Conservation (phyloP, 495 filamentous ascomycete genomes). For the Lasiosphaeria hispida region DNA sequence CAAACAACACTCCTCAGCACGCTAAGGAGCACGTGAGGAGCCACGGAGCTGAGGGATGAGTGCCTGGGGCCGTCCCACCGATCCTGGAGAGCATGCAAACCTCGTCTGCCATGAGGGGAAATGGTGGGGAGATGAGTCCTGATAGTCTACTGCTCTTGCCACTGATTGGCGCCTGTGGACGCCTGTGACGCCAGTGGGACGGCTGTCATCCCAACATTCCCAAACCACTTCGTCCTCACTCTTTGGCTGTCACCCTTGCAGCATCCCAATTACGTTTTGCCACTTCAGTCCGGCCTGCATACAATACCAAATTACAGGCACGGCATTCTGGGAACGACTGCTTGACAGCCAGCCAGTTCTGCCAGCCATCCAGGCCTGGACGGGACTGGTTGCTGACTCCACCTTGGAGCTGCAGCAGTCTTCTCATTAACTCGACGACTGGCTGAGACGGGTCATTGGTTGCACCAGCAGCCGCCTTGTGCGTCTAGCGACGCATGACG, state of each 20-base stretch:
- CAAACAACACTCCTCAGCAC: too few species aligned
- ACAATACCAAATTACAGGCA: conserved; percentile 6
- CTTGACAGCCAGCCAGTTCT: conserved; percentile 10
- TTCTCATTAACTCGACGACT: conserved; percentile 16
- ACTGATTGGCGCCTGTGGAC: conserved; percentile 22
- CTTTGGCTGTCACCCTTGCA: neutral
- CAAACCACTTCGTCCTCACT: conserved; percentile 5
- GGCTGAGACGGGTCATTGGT: conserved; percentile 22
- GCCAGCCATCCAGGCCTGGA: neutral
- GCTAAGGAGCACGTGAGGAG: too few species aligned
- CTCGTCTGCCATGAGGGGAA: neutral
- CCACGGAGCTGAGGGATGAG: too few species aligned
- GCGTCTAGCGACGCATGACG: conserved; percentile 24
- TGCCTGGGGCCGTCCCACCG: neutral
- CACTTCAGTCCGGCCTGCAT: conserved; percentile 11
- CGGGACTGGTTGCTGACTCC: conserved; percentile 11
- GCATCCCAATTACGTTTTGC: neutral
- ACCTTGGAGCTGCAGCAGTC: conserved; percentile 16
- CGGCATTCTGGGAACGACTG: conserved; percentile 2
- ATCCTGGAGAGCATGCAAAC: conserved; percentile 1
- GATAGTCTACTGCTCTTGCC: conserved; percentile 7
- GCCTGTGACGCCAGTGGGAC: conserved; percentile 9
- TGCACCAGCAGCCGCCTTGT: conserved; percentile 31
- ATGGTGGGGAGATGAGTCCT: neutral
- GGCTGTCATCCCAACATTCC: neutral